phyloP scores from a whole-genome alignment of 495 filamentous ascomycete species.

The Trichocladium antarcticum region DNA sequence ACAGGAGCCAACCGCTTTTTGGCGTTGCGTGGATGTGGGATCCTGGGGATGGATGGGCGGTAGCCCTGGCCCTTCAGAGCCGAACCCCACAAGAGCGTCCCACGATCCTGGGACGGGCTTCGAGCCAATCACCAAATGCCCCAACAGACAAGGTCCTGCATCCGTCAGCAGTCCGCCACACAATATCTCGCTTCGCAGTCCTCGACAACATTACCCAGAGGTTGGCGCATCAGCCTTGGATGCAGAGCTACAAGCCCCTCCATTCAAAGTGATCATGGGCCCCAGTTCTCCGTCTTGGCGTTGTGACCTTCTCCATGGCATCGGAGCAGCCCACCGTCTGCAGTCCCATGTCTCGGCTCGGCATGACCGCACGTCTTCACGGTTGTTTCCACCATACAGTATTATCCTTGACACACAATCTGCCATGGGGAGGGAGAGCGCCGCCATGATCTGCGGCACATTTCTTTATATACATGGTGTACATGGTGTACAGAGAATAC shows the following conservation, averaged over 20 bases:
- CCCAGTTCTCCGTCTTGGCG: conserved; percentile 3
- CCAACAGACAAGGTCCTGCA: background rate
- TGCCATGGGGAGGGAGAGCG: background rate
- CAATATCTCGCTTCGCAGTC: background rate
- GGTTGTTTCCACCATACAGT: background rate
- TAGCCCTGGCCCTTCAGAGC: background rate
- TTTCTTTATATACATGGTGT: background rate
- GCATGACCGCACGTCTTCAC: background rate
- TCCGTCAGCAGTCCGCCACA: background rate
- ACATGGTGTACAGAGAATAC: too few relatives aligned
- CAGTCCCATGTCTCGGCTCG: background rate
- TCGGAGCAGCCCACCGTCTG: background rate
- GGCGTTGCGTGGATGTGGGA: background rate
- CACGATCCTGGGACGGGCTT: conserved; percentile 4
- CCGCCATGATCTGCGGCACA: background rate
- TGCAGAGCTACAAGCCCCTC: background rate
- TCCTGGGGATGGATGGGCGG: background rate
- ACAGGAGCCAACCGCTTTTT: background rate
- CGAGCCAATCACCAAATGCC: conserved; percentile 2
- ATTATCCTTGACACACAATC: background rate
- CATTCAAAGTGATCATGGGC: background rate
- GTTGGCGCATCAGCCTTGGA: background rate
- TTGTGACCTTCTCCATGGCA: background rate
- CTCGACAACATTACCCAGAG: background rate
- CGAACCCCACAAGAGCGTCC: conserved; percentile 4